Conservation (phyloP, 2,329 filamentous ascomycete species). For the Mariannaea sp. region DNA sequence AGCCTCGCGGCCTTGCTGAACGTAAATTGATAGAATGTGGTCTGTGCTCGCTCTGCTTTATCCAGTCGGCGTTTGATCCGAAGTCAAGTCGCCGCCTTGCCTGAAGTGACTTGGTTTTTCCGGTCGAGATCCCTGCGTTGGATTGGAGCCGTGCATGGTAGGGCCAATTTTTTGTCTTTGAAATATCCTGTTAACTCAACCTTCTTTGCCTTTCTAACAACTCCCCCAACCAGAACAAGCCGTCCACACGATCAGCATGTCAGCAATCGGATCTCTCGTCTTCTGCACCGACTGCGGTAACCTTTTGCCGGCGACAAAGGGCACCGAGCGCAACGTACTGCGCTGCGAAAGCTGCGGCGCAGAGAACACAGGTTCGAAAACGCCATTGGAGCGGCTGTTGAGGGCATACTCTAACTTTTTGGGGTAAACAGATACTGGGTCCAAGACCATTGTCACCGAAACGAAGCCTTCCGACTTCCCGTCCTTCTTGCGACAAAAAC, state of each 20-base stretch:
- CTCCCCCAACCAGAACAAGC: conserved; percentile 7
- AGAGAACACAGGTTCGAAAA: conserved; percentile 73
- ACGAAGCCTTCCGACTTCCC: conserved; percentile 93
- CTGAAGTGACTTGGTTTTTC: conserved; percentile 40
- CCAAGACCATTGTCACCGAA: conserved; percentile 76
- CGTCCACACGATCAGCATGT: conserved; percentile 60
- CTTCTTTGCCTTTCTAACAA: not conserved
- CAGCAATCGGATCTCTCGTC: conserved; percentile 85
- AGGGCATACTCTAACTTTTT: conserved; percentile 22
- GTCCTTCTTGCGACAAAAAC: conserved; percentile 83
- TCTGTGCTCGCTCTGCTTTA: conserved; percentile 24
- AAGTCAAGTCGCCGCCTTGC: conserved; percentile 26
- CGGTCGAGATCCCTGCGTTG: conserved; percentile 26
- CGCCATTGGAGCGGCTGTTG: not conserved
- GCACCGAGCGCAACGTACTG: conserved; percentile 74
- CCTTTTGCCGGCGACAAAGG: conserved; percentile 79
- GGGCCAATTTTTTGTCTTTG: conserved; percentile 35
- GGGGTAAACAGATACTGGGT: conserved; percentile 66
- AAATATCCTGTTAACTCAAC: conserved; percentile 21
- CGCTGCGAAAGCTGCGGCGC: conserved; percentile 86
- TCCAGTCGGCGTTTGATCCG: conserved; percentile 39
- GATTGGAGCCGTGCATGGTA: conserved; percentile 30
- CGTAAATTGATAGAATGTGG: conserved; percentile 24
- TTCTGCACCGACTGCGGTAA: conserved; percentile 96
- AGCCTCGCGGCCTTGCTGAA: conserved; percentile 36